Conservation (phyloP, 495 filamentous ascomycete genomes). For the Penicillium macrosclerotiorum region DNA sequence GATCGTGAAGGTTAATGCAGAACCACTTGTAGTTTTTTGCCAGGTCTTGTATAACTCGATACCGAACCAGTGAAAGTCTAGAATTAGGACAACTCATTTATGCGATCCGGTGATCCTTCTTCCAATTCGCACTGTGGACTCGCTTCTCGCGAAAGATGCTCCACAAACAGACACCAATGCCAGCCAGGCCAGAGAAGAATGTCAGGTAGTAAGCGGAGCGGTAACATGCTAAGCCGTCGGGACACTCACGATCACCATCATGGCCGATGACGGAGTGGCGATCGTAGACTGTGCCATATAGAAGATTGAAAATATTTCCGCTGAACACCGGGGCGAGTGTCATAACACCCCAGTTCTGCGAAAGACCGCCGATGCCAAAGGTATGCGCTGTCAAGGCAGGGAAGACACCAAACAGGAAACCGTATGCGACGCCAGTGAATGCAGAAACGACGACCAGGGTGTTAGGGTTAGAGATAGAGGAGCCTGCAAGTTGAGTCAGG, state of each 20-base stretch:
- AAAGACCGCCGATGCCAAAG: constrained; percentile 86
- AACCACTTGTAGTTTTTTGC: neutral
- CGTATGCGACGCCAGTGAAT: constrained; percentile 86
- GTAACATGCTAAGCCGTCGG: constrained; percentile 80
- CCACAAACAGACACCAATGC: constrained; percentile 67
- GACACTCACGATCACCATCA: constrained; percentile 71
- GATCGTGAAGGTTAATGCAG: neutral
- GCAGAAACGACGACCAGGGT: constrained; percentile 73
- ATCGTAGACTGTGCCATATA: constrained; percentile 79
- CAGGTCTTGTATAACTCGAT: neutral
- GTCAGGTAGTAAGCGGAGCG: constrained; percentile 78
- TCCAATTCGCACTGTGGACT: constrained; percentile 23
- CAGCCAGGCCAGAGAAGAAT: constrained; percentile 69
- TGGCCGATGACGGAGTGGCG: constrained; percentile 64
- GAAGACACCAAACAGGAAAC: constrained; percentile 92
- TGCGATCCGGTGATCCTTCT: constrained; percentile 40
- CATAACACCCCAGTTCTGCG: constrained; percentile 93
- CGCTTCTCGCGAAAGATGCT: constrained; percentile 68
- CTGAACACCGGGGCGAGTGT: constrained; percentile 80
- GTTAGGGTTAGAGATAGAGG: constrained; percentile 78
- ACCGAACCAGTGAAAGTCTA: neutral
- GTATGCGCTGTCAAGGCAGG: constrained; percentile 88
- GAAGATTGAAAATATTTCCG: constrained; percentile 87
- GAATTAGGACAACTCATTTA: constrained; percentile 7
- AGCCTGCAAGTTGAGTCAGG: constrained; percentile 73